Base-by-base conservation (phyloP, 1,284 basidiomycete genomes). In the Schizophyllum commune region DNA sequence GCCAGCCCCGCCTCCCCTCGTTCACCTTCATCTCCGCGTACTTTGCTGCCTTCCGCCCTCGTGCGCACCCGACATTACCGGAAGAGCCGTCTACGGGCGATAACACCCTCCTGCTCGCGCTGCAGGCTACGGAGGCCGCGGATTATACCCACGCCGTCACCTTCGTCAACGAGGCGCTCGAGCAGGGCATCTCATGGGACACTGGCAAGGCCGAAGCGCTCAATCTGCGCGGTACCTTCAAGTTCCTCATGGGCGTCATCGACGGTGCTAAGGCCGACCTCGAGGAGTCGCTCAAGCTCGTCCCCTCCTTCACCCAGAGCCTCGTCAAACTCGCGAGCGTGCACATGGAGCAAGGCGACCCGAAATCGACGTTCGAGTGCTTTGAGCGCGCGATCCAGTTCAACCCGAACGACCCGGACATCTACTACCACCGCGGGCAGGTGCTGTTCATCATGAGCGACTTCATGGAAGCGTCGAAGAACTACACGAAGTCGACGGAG, bases 401-500 rank as follows among this genome's bases (percentile, higher is more conserved):
- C 67, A 88, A 98, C 70, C 74, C 89, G 5, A 78, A 88, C 58
- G 95, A 99, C 75, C 89, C 96, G 0, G 97, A 99, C 75, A 95
- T 98, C 64, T 99, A 95, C 80, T 99, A 99, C 77, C 97, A 99
- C 76, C 93, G 96, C 67, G 97, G 96, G 47, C 97, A 99, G 80
- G 97, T 99, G 54, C 83, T 94, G 74, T 99, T 98, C 77, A 98
- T 99, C 74, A 92, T 96, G 79, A 90, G 90, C 75, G 89, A 98
- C 67, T 98, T 91, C 73, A 79, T 80, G 17, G 81, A 89, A 57
- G 96, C 96, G 0, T 91, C 95, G 34, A 83, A 87, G 69, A 92
- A 98, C 76, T 99, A 98, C 79, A 85, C 84, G 39, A 91, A 93
- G 73, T 96, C 94, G 9, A 92, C 88, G 27, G 81, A 86, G 65